phyloP scores from a whole-genome alignment of 1,284 basidiomycete species.

The Veloboletus limbatus region DNA sequence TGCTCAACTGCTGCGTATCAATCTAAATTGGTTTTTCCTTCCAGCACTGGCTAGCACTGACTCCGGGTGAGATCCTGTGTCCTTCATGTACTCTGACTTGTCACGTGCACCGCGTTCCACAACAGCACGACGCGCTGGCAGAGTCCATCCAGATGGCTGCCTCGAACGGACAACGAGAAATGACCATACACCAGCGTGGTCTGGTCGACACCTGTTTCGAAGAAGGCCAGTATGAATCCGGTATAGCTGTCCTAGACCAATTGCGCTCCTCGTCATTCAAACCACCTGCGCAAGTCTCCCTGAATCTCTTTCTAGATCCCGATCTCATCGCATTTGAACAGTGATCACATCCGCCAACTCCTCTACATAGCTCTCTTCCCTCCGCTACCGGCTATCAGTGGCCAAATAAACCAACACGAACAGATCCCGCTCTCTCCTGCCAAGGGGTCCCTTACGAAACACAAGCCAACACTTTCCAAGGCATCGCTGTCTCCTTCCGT shows the following conservation, averaged over 20 bases:
- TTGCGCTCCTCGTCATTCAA: conserved; percentile 52
- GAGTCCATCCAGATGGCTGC: conserved; percentile 15
- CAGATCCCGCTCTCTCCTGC: conserved; percentile 43
- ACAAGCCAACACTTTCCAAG: conserved; percentile 29
- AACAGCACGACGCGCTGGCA: conserved; percentile 16
- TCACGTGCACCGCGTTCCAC: conserved; percentile 27
- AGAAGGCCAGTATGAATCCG: conserved; percentile 68
- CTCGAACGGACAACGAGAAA: conserved; percentile 42
- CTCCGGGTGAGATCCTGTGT: no score
- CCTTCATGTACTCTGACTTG: no score
- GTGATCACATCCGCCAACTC: conserved; percentile 62
- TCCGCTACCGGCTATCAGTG: conserved; percentile 33
- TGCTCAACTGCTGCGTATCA: conserved; percentile 4
- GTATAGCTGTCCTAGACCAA: conserved; percentile 56
- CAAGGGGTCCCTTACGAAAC: conserved; percentile 38
- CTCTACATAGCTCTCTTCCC: conserved; percentile 67
- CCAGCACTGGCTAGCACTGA: not conserved
- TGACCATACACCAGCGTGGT: conserved; percentile 52
- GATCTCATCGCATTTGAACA: conserved; percentile 16
- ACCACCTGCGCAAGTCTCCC: conserved; percentile 50
- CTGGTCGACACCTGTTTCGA: conserved; percentile 69
- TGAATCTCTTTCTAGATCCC: conserved; percentile 9
- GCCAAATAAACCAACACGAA: conserved; percentile 34
- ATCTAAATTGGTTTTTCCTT: not conserved
- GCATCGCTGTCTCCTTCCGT: conserved; percentile 43